phyloP scores from a whole-genome alignment of 2,329 filamentous ascomycete genomes.

The Stachybotrys elegans region DNA sequence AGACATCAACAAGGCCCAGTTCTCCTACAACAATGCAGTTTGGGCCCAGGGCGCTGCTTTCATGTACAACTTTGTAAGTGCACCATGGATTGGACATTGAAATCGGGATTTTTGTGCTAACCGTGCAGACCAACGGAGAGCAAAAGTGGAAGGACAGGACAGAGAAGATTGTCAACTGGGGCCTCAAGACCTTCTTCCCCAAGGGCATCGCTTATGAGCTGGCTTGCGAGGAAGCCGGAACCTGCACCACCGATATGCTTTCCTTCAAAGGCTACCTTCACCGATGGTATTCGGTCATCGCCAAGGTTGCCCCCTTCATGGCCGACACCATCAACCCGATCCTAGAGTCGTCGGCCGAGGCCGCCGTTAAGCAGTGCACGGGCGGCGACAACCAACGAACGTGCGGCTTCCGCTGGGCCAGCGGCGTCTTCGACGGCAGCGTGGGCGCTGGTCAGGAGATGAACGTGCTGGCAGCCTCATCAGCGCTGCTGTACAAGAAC shows the following conservation, averaged over 20 bases:
- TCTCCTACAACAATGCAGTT: constrained; percentile 56
- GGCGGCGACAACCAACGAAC: constrained; percentile 40
- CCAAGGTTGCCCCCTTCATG: constrained; percentile 51
- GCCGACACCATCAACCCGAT: constrained; percentile 43
- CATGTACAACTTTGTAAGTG: constrained; percentile 56
- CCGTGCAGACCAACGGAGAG: constrained; percentile 37
- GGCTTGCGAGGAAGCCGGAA: constrained; percentile 50
- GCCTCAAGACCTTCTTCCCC: constrained; percentile 46
- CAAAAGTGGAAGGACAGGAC: constrained; percentile 48
- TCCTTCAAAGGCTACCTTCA: constrained; percentile 59
- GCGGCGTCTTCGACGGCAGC: constrained; percentile 45
- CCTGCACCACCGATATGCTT: constrained; percentile 59
- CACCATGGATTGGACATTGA: no score
- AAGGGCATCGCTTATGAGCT: constrained; percentile 54
- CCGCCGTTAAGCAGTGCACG: constrained; percentile 51
- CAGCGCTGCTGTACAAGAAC: constrained; percentile 41
- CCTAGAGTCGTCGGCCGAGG: constrained; percentile 45
- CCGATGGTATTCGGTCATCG: constrained; percentile 49
- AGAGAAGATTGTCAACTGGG: constrained; percentile 30
- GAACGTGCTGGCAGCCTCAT: constrained; percentile 51
- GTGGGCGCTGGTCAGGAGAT: constrained; percentile 57
- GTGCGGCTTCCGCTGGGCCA: constrained; percentile 53
- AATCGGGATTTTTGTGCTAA: no score
- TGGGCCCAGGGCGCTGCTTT: constrained; percentile 54
- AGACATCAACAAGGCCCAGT: constrained; percentile 50